Base-by-base conservation (phyloP, 371 early-diverging fungal genomes). In the Coemansia sp. region DNA sequence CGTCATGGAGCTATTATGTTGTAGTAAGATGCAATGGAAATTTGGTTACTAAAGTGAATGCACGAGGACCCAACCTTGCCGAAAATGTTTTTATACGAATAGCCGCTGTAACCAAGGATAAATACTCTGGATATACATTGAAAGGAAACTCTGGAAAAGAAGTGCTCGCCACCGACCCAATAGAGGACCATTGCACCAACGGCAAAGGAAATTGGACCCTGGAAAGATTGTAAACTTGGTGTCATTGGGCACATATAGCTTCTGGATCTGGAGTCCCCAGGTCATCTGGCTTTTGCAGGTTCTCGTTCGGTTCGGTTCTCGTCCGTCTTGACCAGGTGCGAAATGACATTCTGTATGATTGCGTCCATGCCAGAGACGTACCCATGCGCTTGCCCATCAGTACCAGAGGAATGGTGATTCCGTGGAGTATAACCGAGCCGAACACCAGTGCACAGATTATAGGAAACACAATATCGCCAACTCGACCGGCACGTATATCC, bases 391-490 rank as follows among this genome's bases (percentile, higher is more conserved):
- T 80, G 57, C 69, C 68, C 55, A 88, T 80, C 35, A 88, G 83
- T 38, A 89, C 85, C 20, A 94, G 55, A 10, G 91, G 90, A 5
- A 92, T 86, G 0, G 93, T 89, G 14, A 87, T 81, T 10, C 94
- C 94, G 55, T 94, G 93, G 5, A 90, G 85, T 10, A 92, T 60
- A 0, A 91, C 84, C 34, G 92, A 91, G 5, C 85, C 78, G 1
- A 94, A 77, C 3, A 93, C 91, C 39, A 92, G 66, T 53, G 91
- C 90, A 12, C 82, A 75, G 2, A 91, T 87, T 0, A 92, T 81
- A 0, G 91, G 89, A 33, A 80, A 80, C 30, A 90, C 72, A 7
- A 81, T 64, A 0, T 72, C 57, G 0, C 54, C 70, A 2, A 79
- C 52, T 0, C 43, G 4, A 1, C 69, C 70, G 11, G 70, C 63